Base-by-base conservation (phyloP, 2,329 filamentous ascomycete species). In the Aspergillus fumigatiaffinis region DNA sequence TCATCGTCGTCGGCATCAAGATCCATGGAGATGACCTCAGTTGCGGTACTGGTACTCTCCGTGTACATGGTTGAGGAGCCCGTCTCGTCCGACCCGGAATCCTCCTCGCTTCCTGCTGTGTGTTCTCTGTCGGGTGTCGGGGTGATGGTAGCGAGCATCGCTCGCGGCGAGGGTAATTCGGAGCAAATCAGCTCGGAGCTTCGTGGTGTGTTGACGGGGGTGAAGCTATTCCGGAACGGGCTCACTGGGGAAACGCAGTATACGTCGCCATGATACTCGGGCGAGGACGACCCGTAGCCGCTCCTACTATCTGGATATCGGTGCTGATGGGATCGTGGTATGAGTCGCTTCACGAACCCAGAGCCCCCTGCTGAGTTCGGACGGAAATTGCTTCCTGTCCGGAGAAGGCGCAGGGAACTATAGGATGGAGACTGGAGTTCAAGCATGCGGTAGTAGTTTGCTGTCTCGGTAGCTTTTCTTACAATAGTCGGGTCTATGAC, bases 401-500 rank as follows among this genome's bases (percentile, higher is more conserved):
- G 49, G 14, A 55, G 50, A 26, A 51, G 29, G 25, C 38, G 35
- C 9, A 49, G 21, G 14, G 32, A 17, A 38, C 32, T 38, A 17
- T 38, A 38, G 4, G 51, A 41, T 2, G 50, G 26, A 14, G 52
- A 52, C 9, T 46, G 50, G 3, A 63, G 53, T 41, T 76, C 75
- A 14, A 76, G 60, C 35, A 66, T 59, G 2, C 72, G 70, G 53
- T 73, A 76, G 42, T 60, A 56, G 20, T 60, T 60, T 2, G 73
- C 71, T n/a, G 66, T 64, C 17, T 69, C 56, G 0, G 81, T 81
- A 3, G 86, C 83, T 14, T 78, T 72, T 23, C 71, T 66, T 20
- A 90, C 80, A 47, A 88, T 80, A 0, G 73, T 69, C 2, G 77
- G 77, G 55, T 84, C 80, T 65, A 92, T 91, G 23, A 82, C 74